Evolutionary conservation across 1,139 yeast genomes (phyloP), one percentile per base, ranked within the genome.

Genomic region (Kluyveromyces marxianus): DNA sequence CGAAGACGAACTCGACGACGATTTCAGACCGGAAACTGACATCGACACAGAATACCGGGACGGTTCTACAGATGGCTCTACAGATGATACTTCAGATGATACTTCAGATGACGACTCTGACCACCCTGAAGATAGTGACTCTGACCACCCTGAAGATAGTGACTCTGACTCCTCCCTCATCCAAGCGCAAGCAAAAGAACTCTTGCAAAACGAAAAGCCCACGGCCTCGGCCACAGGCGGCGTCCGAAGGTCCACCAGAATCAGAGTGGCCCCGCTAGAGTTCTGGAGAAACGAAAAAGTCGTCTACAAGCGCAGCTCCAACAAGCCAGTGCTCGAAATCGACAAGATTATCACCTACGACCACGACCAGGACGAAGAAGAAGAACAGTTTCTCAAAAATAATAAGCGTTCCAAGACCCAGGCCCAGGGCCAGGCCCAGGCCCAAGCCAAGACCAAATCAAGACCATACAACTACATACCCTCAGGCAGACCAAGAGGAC

Each of bases 221-320:
- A 14, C 10, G 3, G 32, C 24, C 37, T 24, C 21, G 2, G 21
- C 21, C 21, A 14, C 21, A 4, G 35, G 26, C 25, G 58, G 59
- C 21, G 35, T 54, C 7, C 54, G 85, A 50, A 66, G 77, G 51
- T 84, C 96, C 0, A 71, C 73, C 39, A 72, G 96, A 57, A 75
- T 78, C 0, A 76, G 76, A 53, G 74, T 85, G 5, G 78, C 83
- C 2, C 95, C 96, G 0, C 68, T 88, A 52, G 92, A 89, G 7
- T 85, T 74, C 60, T 88, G 97, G 96, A 76, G 86, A 62, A 85
- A 84, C 59, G 96, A 89, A 63, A 71, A 81, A 49, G 76, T 84
- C 35, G 76, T 85, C 2, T 87, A 83, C 57, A 75, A 81, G 54
- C 69, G 69, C 54, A 77, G 72, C 42, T 63, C 69, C 26, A 67